Evolutionary conservation across 2,329 filamentous ascomycete genomes (phyloP), one percentile per base, ranked within the genome.

Genomic region (Drechslerella dactyloides): DNA sequence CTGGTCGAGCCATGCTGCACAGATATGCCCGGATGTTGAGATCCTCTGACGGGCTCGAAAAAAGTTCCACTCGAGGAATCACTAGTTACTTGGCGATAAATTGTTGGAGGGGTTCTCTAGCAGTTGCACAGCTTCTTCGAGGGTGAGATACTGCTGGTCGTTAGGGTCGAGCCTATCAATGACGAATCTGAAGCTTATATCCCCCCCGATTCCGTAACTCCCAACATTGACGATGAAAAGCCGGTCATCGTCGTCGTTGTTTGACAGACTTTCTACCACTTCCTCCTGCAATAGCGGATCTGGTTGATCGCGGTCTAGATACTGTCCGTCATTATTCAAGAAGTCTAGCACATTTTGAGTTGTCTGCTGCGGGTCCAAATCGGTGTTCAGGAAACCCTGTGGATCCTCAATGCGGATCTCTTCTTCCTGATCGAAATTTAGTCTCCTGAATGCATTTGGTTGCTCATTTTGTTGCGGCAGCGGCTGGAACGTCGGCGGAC

Each of bases 401-500:
- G 46, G 46, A 23, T 51, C 46, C 21, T 51, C 46, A 23, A 51
- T 44, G 5, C 13, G 37, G 37, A 15, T 42, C 42, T 42, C 46
- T n/a, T 35, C 48, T 11, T 46, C 15, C 5, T 10, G 21, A 42
- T 23, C 17, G 23, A 58, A 58, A 19, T 53, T 17, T 3, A 66
- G 15, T 27, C n/a, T 23, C 21, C 52, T 44, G n/a, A 55, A 55
- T 3, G 2, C 17, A 7, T 2, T 46, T 1, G 54, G 19, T 37
- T 27, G 5, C 27, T 8, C 13, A 8, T 10, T 4, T 35, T 7
- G 17, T 33, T 30, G 54, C 5, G 2, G 1, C 17, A 44, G 13
- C 17, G 40, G 40, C 11, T 13, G 40, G 40, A 44, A 44, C 5
- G 5, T 13, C 15, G 11, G 40, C 4, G 11, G 11, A 15, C 40